Percentiles rank a stretch among this genome's conserved stretches.
phyloP scores from a whole-genome alignment of 2,329 filamentous ascomycete species.

The Colletotrichum caudatum region DNA sequence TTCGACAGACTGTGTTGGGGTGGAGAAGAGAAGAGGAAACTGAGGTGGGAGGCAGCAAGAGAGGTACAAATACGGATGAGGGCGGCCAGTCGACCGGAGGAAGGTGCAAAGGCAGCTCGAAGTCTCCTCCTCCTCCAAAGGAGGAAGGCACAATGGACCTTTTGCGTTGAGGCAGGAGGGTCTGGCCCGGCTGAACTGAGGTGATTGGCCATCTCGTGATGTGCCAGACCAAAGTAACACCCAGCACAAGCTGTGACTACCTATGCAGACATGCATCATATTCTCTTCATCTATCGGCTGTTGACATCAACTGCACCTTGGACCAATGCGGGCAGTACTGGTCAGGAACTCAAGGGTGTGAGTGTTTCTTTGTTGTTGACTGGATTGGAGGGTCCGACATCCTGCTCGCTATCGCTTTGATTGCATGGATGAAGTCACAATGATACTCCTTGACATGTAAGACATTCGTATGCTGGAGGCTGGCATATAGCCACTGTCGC shows the following conservation, averaged over 20 bases:
- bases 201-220: not conserved
- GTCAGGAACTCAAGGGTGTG: too few relatives aligned
- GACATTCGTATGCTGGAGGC: not conserved
- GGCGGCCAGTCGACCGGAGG: not conserved
- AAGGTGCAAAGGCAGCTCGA: not conserved
- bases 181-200: not conserved
- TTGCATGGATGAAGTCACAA: not conserved
- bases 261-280: not conserved
- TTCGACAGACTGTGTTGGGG: not conserved
- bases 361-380: not conserved
- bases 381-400: not conserved
- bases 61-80: not conserved
- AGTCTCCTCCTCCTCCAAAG: not conserved
- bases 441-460: not conserved
- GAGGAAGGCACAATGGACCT: not conserved
- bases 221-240: not conserved
- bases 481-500: not conserved
- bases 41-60: not conserved
- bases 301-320: not conserved
- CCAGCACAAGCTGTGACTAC: not conserved
- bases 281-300: not conserved
- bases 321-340: not conserved
- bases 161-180: not conserved
- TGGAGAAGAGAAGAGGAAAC: conserved; percentile 6
- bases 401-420: not conserved